Evolutionary conservation across 805 yeast species (phyloP).

Genomic region (Barnettozyma vustinii): DNA sequence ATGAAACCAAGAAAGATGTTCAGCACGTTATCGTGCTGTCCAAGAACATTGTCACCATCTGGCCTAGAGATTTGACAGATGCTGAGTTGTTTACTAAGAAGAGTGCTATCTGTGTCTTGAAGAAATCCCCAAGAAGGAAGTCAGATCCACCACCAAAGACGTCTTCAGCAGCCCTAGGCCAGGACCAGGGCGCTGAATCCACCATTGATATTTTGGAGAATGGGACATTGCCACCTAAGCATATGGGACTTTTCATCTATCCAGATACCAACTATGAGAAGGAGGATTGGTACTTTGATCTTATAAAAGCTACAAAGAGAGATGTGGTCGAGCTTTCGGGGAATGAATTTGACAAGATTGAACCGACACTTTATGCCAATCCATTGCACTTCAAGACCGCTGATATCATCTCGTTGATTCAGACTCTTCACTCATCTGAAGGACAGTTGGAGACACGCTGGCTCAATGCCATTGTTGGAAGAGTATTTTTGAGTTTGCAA

Average conservation of each 20-base stretch:
- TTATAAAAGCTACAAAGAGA: constrained; percentile 69
- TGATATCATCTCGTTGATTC: constrained; percentile 70
- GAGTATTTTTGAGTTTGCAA: constrained; percentile 73
- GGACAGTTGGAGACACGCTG: constrained; percentile 81
- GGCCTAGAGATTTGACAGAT: constrained; percentile 79
- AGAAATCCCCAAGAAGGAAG: constrained; percentile 32
- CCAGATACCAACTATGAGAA: constrained; percentile 75
- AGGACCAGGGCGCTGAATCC: constrained; percentile 9
- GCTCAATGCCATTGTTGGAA: constrained; percentile 84
- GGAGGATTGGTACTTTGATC: constrained; percentile 89
- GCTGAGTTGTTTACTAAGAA: constrained; percentile 76
- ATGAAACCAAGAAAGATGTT: constrained; percentile 57
- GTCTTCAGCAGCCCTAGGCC: constrained; percentile 23
- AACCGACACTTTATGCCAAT: constrained; percentile 63
- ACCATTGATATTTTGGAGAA: constrained; percentile 21
- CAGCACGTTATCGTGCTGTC: constrained; percentile 76
- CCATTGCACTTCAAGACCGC: constrained; percentile 67
- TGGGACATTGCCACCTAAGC: constrained; percentile 27
- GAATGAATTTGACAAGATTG: constrained; percentile 31
- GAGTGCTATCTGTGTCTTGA: constrained; percentile 71
- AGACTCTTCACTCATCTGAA: constrained; percentile 73
- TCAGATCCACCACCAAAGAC: constrained; percentile 30
- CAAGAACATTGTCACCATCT: constrained; percentile 63
- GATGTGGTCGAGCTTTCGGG: constrained; percentile 19
- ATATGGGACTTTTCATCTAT: constrained; percentile 52